Evolutionary conservation across 306 rosid genomes (phyloP).

Genomic region (Cercis canadensis): DNA sequence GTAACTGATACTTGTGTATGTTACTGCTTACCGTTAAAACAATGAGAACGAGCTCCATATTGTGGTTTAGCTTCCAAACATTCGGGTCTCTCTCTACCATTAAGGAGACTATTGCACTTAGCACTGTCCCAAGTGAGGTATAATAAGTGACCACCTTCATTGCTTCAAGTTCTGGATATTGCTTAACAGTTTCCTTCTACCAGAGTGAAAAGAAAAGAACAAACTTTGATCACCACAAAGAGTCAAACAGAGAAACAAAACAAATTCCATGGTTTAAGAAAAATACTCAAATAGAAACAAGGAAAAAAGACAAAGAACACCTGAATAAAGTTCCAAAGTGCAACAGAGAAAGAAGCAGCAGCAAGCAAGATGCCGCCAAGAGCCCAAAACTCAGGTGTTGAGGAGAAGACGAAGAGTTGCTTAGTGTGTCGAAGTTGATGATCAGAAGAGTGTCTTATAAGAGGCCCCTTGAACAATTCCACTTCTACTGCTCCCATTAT

Average conservation of each 20-base stretch:
- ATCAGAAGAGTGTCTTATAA: constrained; percentile 50
- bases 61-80: constrained; percentile 45
- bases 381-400: constrained; percentile 70
- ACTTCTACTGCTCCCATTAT: constrained; percentile 61
- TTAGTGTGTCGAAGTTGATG: constrained; percentile 44
- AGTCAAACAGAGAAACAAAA: neutral
- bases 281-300: neutral
- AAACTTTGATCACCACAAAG: constrained; percentile 7
- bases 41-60: constrained; percentile 47
- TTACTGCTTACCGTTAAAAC: constrained; percentile 38
- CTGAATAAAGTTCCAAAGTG: constrained; percentile 67
- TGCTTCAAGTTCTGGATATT: constrained; percentile 40
- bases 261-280: no score
- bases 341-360: constrained; percentile 60
- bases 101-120: constrained; percentile 40
- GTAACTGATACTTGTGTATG: no score
- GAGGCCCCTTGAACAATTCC: constrained; percentile 68
- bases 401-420: constrained; percentile 57
- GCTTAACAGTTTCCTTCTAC: constrained; percentile 42
- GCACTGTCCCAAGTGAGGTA: constrained; percentile 44
- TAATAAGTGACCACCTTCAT: constrained; percentile 44
- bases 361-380: constrained; percentile 75
- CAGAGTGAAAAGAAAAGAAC: constrained; percentile 14
- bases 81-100: constrained; percentile 39
- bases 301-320: constrained; percentile 12